phyloP scores from a whole-genome alignment of 2,329 filamentous ascomycete species.

The Saccharata proteae region DNA sequence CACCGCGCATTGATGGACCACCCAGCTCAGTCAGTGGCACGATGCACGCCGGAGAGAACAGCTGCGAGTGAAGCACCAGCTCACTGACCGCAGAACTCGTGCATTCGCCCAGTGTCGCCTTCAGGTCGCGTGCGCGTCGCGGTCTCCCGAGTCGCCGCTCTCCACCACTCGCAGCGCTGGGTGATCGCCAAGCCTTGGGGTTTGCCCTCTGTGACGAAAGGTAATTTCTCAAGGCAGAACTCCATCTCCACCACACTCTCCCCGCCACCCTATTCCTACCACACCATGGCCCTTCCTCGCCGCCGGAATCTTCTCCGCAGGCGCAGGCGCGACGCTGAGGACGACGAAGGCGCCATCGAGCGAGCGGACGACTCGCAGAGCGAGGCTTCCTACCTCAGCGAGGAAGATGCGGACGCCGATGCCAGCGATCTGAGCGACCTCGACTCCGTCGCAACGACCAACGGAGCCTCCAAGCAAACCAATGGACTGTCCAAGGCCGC shows the following conservation, averaged over 20 bases:
- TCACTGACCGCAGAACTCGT: too few species aligned
- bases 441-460: constrained; percentile 21
- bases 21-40: too few species aligned
- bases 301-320: constrained; percentile 24
- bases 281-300: constrained; percentile 24
- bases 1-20: too few species aligned
- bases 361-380: constrained; percentile 51
- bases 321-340: constrained; percentile 27
- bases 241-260: constrained; percentile 7
- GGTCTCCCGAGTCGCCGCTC: too few species aligned
- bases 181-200: too few species aligned
- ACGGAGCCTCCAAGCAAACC: constrained; percentile 14
- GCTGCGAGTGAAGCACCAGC: too few species aligned
- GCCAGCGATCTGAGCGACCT: constrained; percentile 45
- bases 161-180: too few species aligned
- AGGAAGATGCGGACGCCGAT: constrained; percentile 47
- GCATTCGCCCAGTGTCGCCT: too few species aligned
- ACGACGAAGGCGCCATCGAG: constrained; percentile 33
- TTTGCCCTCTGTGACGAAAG: too few species aligned
- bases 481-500: constrained; percentile 21
- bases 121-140: too few species aligned
- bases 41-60: too few species aligned
- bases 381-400: constrained; percentile 46
- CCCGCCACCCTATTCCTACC: constrained; percentile 5
- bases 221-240: constrained; percentile 9